These are phyloP conservation scores for Rostrohypoxylon terebratum DNA, from an alignment of 495 filamentous ascomycete species.

Conservation along the genomic window DNA sequence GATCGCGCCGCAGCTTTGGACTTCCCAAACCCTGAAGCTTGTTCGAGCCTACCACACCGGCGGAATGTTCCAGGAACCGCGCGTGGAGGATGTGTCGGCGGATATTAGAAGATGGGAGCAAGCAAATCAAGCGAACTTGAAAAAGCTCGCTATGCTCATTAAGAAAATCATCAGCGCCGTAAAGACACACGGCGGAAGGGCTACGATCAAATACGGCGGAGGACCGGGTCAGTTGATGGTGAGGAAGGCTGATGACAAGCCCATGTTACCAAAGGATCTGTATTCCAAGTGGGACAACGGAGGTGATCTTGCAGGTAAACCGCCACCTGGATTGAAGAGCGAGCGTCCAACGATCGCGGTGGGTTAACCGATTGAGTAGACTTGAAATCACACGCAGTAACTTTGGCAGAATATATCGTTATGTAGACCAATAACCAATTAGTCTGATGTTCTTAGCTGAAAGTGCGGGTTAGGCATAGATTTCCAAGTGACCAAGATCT, in stretches of 20 bases:
- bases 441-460: neutral
- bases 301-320: neutral
- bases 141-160: neutral
- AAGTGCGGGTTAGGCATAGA: neutral
- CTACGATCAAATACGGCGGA: neutral
- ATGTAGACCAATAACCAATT: neutral
- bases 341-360: neutral
- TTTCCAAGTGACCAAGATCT: neutral
- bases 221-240: neutral
- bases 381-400: no score
- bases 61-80: neutral
- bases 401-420: no score
- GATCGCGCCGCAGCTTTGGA: conserved; percentile 58
- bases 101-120: conserved; percentile 6
- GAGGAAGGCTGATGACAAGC: neutral
- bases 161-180: neutral
- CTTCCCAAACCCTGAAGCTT: neutral
- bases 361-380: neutral
- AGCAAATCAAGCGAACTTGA: neutral
- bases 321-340: neutral
- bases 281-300: neutral
- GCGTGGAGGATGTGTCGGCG: neutral
- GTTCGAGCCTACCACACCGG: neutral
- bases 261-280: neutral
- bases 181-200: neutral